Base-by-base conservation (phyloP, 2,329 filamentous ascomycete genomes). In the Polychaeton citri region DNA sequence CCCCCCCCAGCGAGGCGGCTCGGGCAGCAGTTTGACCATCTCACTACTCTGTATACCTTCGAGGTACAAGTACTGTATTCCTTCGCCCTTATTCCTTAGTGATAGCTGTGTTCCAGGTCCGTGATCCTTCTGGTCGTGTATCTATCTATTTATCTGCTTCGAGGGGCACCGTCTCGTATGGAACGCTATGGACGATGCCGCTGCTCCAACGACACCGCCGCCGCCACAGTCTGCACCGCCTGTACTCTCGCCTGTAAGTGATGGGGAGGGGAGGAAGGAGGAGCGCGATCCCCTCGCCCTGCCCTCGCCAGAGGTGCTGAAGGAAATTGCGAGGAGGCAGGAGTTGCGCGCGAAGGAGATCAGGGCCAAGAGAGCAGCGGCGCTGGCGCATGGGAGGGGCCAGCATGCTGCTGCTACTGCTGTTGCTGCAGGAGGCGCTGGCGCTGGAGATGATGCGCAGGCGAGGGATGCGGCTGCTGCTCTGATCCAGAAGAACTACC, bases 401-500 rank as follows among this genome's bases (percentile, higher is more conserved):
- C 12, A 33, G 13, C 32, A 28, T 2, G 30, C 30, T 13, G 12
- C 12, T 15, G 24, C 24, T 12, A 28, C 12, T 10, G 24, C 24
- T 7, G 24, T 7, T 15, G 15, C 12, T 12, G 12, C 15, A 10
- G 7, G 24, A 10, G 24, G 15, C 5, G 7, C 24, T 3, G 24
- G 33, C 18, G 10, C 16, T 15, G 24, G 15, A 7, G 7, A 10
- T 3, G 24, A 35, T 18, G 10, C 16, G 8, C 17, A 32, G 19
- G 13, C 35, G 15, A 38, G 34, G n/a, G 35, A 33, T 15, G 43
- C 21, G 28, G 54, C 56, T 17, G 57, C 55, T 5, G 38, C 49
- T 40, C 36, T 56, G 35, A 58, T 59, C 16, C 56, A 59, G 48
- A 74, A 78, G 45, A 80, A 77, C 18, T 92, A 86, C 54, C 71